Evolutionary conservation across 495 filamentous ascomycete species (phyloP), one percentile per base, ranked within the genome.

Genomic region (Hypomontagnella submonticulosa): DNA sequence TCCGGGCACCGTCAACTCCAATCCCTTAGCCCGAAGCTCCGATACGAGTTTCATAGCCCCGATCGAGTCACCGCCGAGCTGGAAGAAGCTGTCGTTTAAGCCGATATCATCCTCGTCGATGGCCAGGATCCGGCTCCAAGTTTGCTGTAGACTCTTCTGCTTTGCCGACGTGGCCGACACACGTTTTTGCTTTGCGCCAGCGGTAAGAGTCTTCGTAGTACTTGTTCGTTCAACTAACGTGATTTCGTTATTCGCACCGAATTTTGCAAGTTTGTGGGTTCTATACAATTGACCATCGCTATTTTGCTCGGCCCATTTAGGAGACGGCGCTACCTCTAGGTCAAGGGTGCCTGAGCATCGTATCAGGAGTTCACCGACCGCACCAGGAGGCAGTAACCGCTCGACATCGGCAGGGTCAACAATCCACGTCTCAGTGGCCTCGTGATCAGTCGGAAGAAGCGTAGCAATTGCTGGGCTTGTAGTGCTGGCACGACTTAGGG

Each of bases 11-110:
- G 82, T 86, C 41, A 89, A 67, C 23, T 80, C 73, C 36, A 88
- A 51, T 4, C 84, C 83, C 20, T 84, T 79, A 4, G 56, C 64
- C 23, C 79, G 83, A 30, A 83, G 82, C 61, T 83, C 82, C 9
- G 86, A 83, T 7, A 88, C 88, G 42, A 90, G 77, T 72, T 85
- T 88, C 82, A 91, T 90, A 1, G 88, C 88, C 9, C 84, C 82
- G 46, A 91, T 88, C 0, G 88, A 90, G 62, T 91, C 89, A 37
- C 88, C 89, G 11, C 89, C 88, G 7, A 89, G 77, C 18, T 76
- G 79, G 63, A 91, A 78, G 71, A 91, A 91, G 61, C 81, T 84
- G 61, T 88, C 81, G 18, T 83, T 74, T 27, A 85, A 62, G 8
- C 79, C 76, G 34, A 90, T 83, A 4, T 67, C 63, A 1, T 75